Base-by-base conservation (phyloP, 139 green algal species). In the Cymbomonas tetramitiformis region DNA sequence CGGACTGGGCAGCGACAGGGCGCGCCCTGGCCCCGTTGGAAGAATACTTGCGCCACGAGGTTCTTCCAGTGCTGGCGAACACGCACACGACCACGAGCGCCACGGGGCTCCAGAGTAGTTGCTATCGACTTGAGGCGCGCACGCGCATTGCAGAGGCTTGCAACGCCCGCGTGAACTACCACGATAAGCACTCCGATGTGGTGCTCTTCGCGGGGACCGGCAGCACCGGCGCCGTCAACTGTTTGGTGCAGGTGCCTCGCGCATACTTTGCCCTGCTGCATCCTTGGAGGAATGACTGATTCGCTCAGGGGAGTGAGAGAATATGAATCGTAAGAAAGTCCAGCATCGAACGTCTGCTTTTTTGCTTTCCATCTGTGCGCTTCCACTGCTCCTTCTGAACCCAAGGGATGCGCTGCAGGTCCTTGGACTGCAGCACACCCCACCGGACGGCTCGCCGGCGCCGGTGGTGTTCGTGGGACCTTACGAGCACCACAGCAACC, bases 131-230 rank as follows among this genome's bases (percentile, higher is more conserved):
- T 15, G 59, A 67, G 49, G 59, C 59, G 24, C 47, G 59, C 10
- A 38, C 46, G 36, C 5, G 46, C 18, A 53, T 67, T 2, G 59
- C 59, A n/a, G 38, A 53, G 49, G 51, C 36, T 12, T 40, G 26
- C 48, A 67, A 67, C 38, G 48, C 49, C 4, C 32, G 59, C 24
- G 48, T 67, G 5, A n/a, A 30, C 23, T 54, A 54, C 48, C 33
- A 23, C 15, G 52, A 58, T 46, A 53, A 30, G 12, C 29, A 64
- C 25, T 32, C 59, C 4, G 54, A 74, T 50, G 60, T 64, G 18
- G 66, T 74, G 6, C 18, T 69, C 5, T 74, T 74, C n/a, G 54
- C 52, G 10, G 66, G 61, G 4, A 39, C 18, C 24, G 66, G 61
- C 48, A 56, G 30, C 23, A 74, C 58, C 8, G 61, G 47, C 39